phyloP scores from a whole-genome alignment of 2,329 filamentous ascomycete species.

The Graphilbum sp. region DNA sequence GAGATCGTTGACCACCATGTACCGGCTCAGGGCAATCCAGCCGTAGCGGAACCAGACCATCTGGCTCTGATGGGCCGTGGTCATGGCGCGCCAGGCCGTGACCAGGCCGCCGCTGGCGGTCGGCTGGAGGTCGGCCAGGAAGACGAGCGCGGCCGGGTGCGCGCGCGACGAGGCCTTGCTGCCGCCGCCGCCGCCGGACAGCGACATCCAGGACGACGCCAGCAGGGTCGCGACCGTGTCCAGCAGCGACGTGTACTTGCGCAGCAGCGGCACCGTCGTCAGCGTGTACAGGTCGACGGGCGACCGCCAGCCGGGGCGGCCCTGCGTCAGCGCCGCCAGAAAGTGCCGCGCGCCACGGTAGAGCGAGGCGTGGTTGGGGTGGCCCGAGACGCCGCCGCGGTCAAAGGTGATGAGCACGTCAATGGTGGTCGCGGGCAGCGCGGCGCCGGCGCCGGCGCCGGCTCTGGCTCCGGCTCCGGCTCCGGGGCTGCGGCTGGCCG shows the following conservation, averaged over 20 bases:
- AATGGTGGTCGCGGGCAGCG: constrained; percentile 37
- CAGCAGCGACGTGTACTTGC: constrained; percentile 69
- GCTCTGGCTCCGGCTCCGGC: too few species aligned
- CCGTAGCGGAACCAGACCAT: constrained; percentile 98
- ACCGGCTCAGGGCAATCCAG: constrained; percentile 80
- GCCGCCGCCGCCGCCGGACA: not conserved
- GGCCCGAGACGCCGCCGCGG: constrained; percentile 59
- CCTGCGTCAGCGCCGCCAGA: constrained; percentile 46
- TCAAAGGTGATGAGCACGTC: constrained; percentile 89
- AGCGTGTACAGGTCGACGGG: constrained; percentile 81
- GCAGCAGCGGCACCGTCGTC: constrained; percentile 49
- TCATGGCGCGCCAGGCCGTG: constrained; percentile 73
- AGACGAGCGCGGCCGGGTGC: constrained; percentile 46
- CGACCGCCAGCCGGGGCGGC: constrained; percentile 45
- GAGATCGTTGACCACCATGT: constrained; percentile 92
- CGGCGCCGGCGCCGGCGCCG: constrained; percentile 13
- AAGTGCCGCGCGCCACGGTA: constrained; percentile 69
- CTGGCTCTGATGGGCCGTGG: constrained; percentile 75
- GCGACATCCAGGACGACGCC: constrained; percentile 22
- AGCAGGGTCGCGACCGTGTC: constrained; percentile 57
- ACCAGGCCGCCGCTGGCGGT: constrained; percentile 27
- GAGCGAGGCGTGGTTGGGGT: constrained; percentile 87
- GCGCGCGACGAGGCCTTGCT: not conserved
- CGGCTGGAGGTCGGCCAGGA: constrained; percentile 42
- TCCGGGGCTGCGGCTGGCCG: constrained; percentile 9